Evolutionary conservation across 2,329 filamentous ascomycete species (phyloP), one percentile per base, ranked within the genome.

Genomic region (Pseudocercospora fuligena): DNA sequence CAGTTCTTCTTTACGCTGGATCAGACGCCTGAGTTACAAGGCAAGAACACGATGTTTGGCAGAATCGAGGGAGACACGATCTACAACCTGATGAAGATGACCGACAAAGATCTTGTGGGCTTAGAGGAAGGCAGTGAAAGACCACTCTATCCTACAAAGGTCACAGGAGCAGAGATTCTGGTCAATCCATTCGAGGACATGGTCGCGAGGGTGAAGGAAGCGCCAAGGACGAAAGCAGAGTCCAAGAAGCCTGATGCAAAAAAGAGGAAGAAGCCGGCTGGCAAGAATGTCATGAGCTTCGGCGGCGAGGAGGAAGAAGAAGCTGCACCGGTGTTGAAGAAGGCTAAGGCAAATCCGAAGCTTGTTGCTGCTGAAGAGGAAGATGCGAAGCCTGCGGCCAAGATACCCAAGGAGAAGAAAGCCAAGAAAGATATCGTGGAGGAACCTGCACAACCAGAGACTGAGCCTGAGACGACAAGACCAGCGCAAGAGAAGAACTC

Each of bases 1-100:
- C 95, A 99, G 80, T 98, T 98, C 84, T 99, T 99, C 82, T 90
- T 99, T 68, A 98, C 95, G 0, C 81, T 99, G 61, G 93, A 89
- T 69, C 84, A 84, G 63, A 93, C 94, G 25, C 89, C 93, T 27
- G 93, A 98, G 82, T 79, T 99, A 75, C 92, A 91, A 72, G 91
- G 90, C 60, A 92, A 92, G 80, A 97, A 97, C 79, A 98, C 95
- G 0, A 82, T 98, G 78, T 98, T 99, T 82, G 95, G 95, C 19
- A 86, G 95, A 64, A 87, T 99, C 53, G 93, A 92, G 40, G 95
- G 94, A 29, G 93, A 98, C 71, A 97, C 94, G 16, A 95, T 99
- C 63, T 99, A 96, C 82, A 98, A 97, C 78, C 79, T 99, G 75
- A 89, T 94, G 76, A 96, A 94, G 80, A 97, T 98, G 85, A 93